phyloP scores from a whole-genome alignment of 2,329 filamentous ascomycete genomes.

The Neoascochyta sp. region DNA sequence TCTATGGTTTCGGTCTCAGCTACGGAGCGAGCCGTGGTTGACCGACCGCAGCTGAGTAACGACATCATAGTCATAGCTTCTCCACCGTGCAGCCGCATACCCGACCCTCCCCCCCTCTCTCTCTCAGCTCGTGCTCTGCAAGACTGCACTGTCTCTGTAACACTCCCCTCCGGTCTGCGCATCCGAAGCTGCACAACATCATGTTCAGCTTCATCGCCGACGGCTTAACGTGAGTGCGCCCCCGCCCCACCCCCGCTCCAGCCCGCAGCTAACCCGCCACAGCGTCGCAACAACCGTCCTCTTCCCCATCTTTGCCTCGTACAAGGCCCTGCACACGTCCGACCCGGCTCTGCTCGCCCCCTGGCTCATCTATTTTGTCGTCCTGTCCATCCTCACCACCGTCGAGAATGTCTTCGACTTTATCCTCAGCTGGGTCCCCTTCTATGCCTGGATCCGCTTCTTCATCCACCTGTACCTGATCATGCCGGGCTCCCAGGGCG shows the following conservation, averaged over 20 bases:
- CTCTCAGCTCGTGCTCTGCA: too few relatives aligned
- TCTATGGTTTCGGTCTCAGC: too few relatives aligned
- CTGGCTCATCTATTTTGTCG: constrained; percentile 99
- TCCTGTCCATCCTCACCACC: constrained; percentile 75
- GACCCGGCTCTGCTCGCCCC: constrained; percentile 86
- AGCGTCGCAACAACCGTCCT: constrained; percentile 68
- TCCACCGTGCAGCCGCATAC: too few relatives aligned
- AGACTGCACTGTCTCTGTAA: too few relatives aligned
- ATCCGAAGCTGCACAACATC: constrained; percentile 6
- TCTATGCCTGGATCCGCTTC: constrained; percentile 89
- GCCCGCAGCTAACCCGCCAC: constrained; percentile 15
- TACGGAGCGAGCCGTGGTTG: too few relatives aligned
- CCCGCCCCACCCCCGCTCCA: constrained; percentile 25
- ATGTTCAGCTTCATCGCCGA: constrained; percentile 41
- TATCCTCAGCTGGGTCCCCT: constrained; percentile 85
- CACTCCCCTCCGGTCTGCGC: constrained; percentile 1
- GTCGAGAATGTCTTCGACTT: constrained; percentile 86
- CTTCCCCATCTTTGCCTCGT: constrained; percentile 94
- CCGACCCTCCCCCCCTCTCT: too few relatives aligned
- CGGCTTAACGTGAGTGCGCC: constrained; percentile 36
- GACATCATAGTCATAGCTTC: too few relatives aligned
- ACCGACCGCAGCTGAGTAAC: too few relatives aligned
- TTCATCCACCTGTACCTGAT: constrained; percentile 89
- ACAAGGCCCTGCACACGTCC: constrained; percentile 92
- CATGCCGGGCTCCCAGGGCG: constrained; percentile 94